Evolutionary conservation across 2,329 filamentous ascomycete species (phyloP), one percentile per base, ranked within the genome.

Genomic region (Cladosporium sp.): DNA sequence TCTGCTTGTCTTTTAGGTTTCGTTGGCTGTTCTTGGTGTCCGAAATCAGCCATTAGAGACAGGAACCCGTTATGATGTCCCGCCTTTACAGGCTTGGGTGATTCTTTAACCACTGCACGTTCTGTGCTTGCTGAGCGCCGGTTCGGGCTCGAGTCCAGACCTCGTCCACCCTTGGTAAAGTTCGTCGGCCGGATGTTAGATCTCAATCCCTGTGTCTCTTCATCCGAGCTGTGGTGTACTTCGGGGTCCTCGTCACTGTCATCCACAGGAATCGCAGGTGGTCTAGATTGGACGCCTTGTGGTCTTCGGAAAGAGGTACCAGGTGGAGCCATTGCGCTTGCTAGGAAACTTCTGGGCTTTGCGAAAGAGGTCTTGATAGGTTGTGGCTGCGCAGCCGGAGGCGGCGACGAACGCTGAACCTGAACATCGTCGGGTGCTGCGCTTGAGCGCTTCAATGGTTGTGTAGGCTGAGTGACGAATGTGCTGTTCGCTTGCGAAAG

Each of bases 391-490:
- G 63, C 58, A 19, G 70, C 71, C 14, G 75, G 71, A n/a, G 77
- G 73, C 60, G 83, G 92, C 1, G 93, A 97, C 3, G 92, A 97
- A n/a, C 90, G 90, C 30, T 88, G 87, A 3, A 97, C 92, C 72
- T 96, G 92, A 58, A 97, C 78, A 51, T 70, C 65, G 3, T 63
- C 54, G 5, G 52, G 82, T 70, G 38, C 58, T 42, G 66, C 66
- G 28, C 68, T 70, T 34, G 72, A 71, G 25, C 76, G 73, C 51
- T 73, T 72, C 25, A 87, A 72, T 36, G 85, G 74, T 66, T 87
- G 85, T 3, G 84, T 87, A 1, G 85, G 82, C 65, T 88, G 85
- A 9, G 83, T 87, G 28, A 68, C 64, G 63, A 58, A 67, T 17
- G 54, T 68, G 14, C 43, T 51, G 28, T 58, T 51, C n/a, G 36